Base-by-base conservation (phyloP, 192 early-diverging fungal species). In the Glomus cerebriforme region DNA sequence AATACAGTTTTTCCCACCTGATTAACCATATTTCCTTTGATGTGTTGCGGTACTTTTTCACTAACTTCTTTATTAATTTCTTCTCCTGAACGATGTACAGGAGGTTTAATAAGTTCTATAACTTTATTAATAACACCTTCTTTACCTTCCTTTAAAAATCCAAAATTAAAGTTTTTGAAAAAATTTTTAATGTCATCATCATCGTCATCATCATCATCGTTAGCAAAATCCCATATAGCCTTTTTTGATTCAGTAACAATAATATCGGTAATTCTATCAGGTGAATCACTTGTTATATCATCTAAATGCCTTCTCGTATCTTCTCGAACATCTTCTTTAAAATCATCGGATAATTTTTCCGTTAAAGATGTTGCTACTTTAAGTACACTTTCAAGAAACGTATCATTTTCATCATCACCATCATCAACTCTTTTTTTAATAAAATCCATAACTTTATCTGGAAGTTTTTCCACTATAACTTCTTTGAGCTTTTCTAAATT, bases 81-180 rank as follows among this genome's bases (percentile, higher is more conserved):
- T 26, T 76, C 60, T 29, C 74, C 29, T 26, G n/a, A 58, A 26
- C 15, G 1, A 60, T 32, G 59, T 47, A 76, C 22, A 3, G 59
- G 74, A 29, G 74, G 74, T 63, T 15, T 34, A 39, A 64, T 59
- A 19, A 76, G 39, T 45, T 76, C 74, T 24, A 76, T 10, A 76
- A 76, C 27, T 29, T 45, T 47, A 12, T 4, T 64, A 43, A 76
- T 60, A 9, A 76, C 65, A 7, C 74, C 74, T 58, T 60, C 74
- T 76, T 76, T 76, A 43, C 74, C 74, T 9, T 59, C 74, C 2
- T 1, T 43, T 15, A 76, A 76, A 43, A 76, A 64, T 24, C 54
- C 27, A 26, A 65, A 47, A 64, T 65, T 27, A 10, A 76, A 35
- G 15, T 76, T 43, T 17, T 64, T 60, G 27, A 39, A 47, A 72